A percentile compares a stretch with the other conserved stretches of the same genome.
phyloP scores from a whole-genome alignment of 1,139 yeast species.

The Zhuliangozyma blackwelliae region DNA sequence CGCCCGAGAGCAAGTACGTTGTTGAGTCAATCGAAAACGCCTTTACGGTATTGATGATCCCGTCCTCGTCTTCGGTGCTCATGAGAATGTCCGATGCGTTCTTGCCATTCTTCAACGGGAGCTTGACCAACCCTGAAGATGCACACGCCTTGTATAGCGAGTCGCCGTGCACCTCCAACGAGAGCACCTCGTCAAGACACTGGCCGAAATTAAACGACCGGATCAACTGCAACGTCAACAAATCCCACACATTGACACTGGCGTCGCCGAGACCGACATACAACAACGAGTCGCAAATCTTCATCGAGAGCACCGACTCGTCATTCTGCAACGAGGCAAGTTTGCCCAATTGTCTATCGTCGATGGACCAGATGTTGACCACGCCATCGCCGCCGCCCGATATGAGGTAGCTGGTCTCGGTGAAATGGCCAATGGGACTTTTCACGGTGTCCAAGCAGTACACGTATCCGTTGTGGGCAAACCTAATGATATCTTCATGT shows the following conservation, averaged over 20 bases:
- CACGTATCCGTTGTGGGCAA: constrained; percentile 90
- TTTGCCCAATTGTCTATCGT: constrained; percentile 10
- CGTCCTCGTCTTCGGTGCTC: constrained; percentile 16
- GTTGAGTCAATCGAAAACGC: constrained; percentile 20
- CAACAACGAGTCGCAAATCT: constrained; percentile 57
- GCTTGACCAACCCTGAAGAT: constrained; percentile 51
- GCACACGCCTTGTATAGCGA: constrained; percentile 55
- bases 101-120: constrained; percentile 31
- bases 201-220: constrained; percentile 45
- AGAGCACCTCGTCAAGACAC: constrained; percentile 27
- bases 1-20: constrained; percentile 36
- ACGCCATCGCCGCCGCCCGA: constrained; percentile 90
- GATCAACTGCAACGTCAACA: constrained; percentile 70
- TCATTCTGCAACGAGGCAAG: constrained; percentile 55
- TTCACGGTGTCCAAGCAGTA: constrained; percentile 56
- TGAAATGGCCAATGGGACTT: constrained; percentile 11
- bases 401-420: constrained; percentile 16
- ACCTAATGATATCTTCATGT: constrained; percentile 58
- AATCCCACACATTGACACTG: constrained; percentile 74
- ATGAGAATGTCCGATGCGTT: constrained; percentile 7
- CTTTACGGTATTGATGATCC: constrained; percentile 19
- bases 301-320: constrained; percentile 67
- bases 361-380: constrained; percentile 66
- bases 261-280: constrained; percentile 81
- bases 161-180: constrained; percentile 46